A percentile compares a stretch with the other conserved stretches of the same genome.
These are phyloP conservation scores for Fusarium nisikadoi DNA, from an alignment of 2,329 filamentous ascomycete species.

Conservation along the genomic window DNA sequence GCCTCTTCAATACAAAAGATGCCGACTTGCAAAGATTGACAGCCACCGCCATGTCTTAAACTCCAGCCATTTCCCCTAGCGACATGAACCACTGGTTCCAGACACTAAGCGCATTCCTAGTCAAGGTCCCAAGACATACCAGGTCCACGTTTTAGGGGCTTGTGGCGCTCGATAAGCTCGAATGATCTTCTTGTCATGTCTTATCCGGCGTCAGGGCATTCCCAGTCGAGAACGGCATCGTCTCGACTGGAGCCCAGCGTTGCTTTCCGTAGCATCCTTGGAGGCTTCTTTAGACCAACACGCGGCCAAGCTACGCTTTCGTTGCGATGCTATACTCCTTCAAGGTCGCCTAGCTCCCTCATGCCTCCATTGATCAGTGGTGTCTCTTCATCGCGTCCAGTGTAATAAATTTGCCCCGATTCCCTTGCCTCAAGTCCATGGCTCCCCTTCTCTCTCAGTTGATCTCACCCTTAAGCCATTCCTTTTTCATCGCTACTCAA, in stretches of 20 bases:
- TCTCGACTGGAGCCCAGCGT: conserved; percentile 6
- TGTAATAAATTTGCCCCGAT: conserved; percentile 30
- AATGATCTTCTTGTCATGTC: background rate
- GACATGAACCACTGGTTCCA: conserved; percentile 8
- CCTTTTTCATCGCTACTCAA: conserved; percentile 16
- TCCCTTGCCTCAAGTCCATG: conserved; percentile 15
- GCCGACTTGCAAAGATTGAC: background rate
- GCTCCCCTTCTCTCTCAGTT: conserved; percentile 7
- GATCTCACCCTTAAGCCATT: conserved; percentile 22
- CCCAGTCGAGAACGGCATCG: conserved; percentile 22
- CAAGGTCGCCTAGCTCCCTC: background rate
- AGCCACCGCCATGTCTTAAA: conserved; percentile 7
- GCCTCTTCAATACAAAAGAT: background rate
- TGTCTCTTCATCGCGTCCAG: conserved; percentile 9
- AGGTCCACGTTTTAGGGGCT: conserved; percentile 32
- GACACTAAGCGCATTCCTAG: conserved; percentile 35
- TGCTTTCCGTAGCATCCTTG: conserved; percentile 30
- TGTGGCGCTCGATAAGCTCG: conserved; percentile 19
- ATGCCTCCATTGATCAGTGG: conserved; percentile 7
- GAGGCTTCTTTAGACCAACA: conserved; percentile 3
- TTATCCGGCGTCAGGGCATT: conserved; percentile 11
- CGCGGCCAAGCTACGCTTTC: conserved; percentile 25
- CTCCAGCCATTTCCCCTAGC: conserved; percentile 9
- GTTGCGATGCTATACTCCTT: conserved; percentile 15
- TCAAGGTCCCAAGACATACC: conserved; percentile 25